Percentiles rank a stretch among this genome's conserved stretches.
phyloP scores from a whole-genome alignment of 2,329 filamentous ascomycete genomes.

The Berkeleyomyces rouxiae region DNA sequence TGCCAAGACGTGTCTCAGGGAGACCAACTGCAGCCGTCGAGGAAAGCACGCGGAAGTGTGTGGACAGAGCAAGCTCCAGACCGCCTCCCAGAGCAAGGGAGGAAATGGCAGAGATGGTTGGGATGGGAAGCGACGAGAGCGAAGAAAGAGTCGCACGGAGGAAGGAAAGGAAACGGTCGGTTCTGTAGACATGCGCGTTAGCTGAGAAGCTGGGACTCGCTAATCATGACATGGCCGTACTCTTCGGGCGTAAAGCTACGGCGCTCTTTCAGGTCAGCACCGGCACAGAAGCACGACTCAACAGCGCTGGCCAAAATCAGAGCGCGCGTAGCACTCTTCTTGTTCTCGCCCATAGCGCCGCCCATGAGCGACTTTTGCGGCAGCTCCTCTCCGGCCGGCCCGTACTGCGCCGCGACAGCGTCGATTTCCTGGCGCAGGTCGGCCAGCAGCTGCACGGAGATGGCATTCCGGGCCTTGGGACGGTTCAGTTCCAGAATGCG shows the following conservation, averaged over 20 bases:
- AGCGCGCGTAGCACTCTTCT: slow-evolving; percentile 51
- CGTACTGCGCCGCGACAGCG: slow-evolving; percentile 50
- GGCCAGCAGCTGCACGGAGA: slow-evolving; percentile 61
- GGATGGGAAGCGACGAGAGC: slow-evolving; percentile 63
- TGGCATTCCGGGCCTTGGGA: slow-evolving; percentile 72
- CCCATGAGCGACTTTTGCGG: slow-evolving; percentile 26
- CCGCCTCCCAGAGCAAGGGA: slow-evolving; percentile 82
- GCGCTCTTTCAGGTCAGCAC: slow-evolving; percentile 85
- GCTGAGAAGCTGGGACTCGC: background rate
- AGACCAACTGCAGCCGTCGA: slow-evolving; percentile 65
- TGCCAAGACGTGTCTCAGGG: slow-evolving; percentile 82
- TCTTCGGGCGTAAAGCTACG: slow-evolving; percentile 59
- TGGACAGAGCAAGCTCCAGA: slow-evolving; percentile 79
- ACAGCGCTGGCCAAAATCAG: slow-evolving; percentile 70
- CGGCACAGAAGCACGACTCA: slow-evolving; percentile 83
- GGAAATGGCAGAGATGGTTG: slow-evolving; percentile 76
- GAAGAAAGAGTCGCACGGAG: slow-evolving; percentile 61
- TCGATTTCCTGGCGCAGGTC: slow-evolving; percentile 58
- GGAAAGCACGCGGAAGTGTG: slow-evolving; percentile 73
- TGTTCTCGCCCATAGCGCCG: slow-evolving; percentile 27
- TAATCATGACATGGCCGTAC: slow-evolving; percentile 30
- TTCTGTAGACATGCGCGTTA: slow-evolving; percentile 33
- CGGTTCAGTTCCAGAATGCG: slow-evolving; percentile 78
- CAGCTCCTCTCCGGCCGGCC: slow-evolving; percentile 39
- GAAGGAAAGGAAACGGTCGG: slow-evolving; percentile 56